Conservation (phyloP, 2,329 filamentous ascomycete species). For the Macrophomina pseudophaseolina region DNA sequence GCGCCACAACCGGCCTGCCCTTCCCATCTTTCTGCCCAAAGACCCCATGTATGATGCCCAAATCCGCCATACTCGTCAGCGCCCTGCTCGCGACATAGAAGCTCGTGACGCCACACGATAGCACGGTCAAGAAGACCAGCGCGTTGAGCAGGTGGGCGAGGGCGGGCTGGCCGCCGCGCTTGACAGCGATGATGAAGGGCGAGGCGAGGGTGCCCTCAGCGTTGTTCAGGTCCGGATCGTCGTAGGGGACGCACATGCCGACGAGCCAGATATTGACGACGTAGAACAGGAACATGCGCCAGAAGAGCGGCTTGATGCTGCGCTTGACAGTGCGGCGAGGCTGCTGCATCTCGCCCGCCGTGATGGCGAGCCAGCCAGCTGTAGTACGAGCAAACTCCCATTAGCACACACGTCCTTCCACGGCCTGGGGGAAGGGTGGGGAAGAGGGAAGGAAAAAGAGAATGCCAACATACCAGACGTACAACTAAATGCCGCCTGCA, state of each 20-base stretch:
- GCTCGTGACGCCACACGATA: conserved; percentile 43
- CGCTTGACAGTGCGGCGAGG: conserved; percentile 56
- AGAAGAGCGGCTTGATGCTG: conserved; percentile 59
- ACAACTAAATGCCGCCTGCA: conserved; percentile 47
- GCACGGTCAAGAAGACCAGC: conserved; percentile 58
- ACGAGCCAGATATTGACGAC: conserved; percentile 57
- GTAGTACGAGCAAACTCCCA: conserved; percentile 49
- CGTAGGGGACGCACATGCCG: conserved; percentile 64
- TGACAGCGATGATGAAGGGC: conserved; percentile 67
- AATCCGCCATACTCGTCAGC: conserved; percentile 40
- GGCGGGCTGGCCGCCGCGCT: conserved; percentile 68
- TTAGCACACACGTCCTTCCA: conserved; percentile 38
- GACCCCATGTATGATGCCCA: conserved; percentile 34
- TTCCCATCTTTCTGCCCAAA: conserved; percentile 34
- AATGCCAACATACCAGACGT: conserved; percentile 43
- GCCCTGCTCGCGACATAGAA: conserved; percentile 42
- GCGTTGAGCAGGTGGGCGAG: conserved; percentile 77
- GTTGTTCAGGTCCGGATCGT: conserved; percentile 54
- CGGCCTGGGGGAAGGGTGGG: too few species aligned
- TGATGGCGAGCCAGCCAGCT: conserved; percentile 43
- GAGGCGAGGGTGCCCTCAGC: conserved; percentile 41
- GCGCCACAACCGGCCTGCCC: conserved; percentile 39
- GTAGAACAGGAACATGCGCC: conserved; percentile 63
- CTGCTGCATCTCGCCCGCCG: conserved; percentile 41
- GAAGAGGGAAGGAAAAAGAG: conserved; percentile 38